phyloP scores from a whole-genome alignment of 345 rosid genomes.

The Mercurialis annua region DNA sequence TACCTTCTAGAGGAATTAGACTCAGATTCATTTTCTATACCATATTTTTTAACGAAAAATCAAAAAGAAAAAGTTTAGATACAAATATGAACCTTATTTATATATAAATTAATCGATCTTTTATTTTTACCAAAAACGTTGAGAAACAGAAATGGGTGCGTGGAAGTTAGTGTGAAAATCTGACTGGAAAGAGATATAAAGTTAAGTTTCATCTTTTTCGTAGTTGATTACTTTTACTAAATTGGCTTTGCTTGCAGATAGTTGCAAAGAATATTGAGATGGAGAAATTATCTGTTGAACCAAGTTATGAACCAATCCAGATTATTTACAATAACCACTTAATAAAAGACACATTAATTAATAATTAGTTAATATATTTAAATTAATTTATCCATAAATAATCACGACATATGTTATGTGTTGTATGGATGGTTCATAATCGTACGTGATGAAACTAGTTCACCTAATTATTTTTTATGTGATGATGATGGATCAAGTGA shows the following conservation, averaged over 20 bases:
- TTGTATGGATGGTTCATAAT: no score
- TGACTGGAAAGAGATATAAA: slow-evolving; percentile 27
- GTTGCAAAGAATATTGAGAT: slow-evolving; percentile 50
- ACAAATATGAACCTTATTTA: neutral
- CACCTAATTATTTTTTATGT: no score
- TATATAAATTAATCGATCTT: neutral
- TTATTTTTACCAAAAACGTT: slow-evolving; percentile 21
- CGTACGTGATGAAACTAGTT: no score
- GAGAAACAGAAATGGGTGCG: slow-evolving; percentile 13
- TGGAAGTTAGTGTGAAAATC: slow-evolving; percentile 27
- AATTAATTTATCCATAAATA: neutral
- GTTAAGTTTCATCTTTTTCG: slow-evolving; percentile 29
- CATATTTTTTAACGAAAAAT: neutral
- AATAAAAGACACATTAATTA: no score
- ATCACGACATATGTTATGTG: no score
- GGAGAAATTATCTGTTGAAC: no score
- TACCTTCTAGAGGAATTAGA: neutral
- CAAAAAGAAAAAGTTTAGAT: slow-evolving; percentile 13
- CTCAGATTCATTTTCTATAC: neutral
- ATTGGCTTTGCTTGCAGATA: slow-evolving; percentile 49
- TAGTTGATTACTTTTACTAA: slow-evolving; percentile 20
- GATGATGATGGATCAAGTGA: no score
- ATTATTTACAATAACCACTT: no score
- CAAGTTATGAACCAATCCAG: no score
- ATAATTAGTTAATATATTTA: no score